Base-by-base conservation (phyloP, 2,329 filamentous ascomycete genomes). In the Penicillium sp. region DNA sequence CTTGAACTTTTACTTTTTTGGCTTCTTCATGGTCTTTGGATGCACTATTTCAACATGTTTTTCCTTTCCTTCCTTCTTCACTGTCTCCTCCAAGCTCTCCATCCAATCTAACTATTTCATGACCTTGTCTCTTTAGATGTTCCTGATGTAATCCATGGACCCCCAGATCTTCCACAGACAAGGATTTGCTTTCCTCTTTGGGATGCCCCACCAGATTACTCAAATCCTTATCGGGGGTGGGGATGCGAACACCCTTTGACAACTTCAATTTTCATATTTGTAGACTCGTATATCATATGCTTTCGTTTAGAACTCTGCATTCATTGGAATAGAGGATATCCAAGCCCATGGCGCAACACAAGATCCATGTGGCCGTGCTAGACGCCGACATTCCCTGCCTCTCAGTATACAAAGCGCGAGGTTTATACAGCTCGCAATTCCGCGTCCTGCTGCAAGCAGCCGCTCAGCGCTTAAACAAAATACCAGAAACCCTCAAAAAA, bases 391-490 rank as follows among this genome's bases (percentile, higher is more conserved):
- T 72, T 21, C 73, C 73, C 21, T 70, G 71, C 15, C 67, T 65
- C 11, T 51, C 63, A 27, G 66, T 75, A 53, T 74, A 73, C 57
- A 56, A 57, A 19, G 51, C 65, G 16, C 71, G 68, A 6, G 73
- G 73, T 47, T 62, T 74, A 40, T 75, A 72, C 60, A 74, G 71
- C 48, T 69, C 73, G 4, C 71, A 72, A 38, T 75, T 75, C 58
- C 66, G 68, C 3, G 49, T 48, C 4, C 65, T 75, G 1, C 69
- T 75, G 2, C 64, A 69, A 56, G 51, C 64, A 34, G 72, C 73
- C 1, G 67, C 72, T 1, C 45, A 56, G 9, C 68, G 71, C 6
- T 49, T 73, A 11, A 68, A 68, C 23, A 31, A 63, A 16, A 41
- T 23, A 16, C 19, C 58, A 16, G 45, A 56, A 31, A 50, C 15